Evolutionary conservation across 345 rosid species (phyloP), one percentile per base, ranked within the genome.

Genomic region (Aethionema arabicum): DNA sequence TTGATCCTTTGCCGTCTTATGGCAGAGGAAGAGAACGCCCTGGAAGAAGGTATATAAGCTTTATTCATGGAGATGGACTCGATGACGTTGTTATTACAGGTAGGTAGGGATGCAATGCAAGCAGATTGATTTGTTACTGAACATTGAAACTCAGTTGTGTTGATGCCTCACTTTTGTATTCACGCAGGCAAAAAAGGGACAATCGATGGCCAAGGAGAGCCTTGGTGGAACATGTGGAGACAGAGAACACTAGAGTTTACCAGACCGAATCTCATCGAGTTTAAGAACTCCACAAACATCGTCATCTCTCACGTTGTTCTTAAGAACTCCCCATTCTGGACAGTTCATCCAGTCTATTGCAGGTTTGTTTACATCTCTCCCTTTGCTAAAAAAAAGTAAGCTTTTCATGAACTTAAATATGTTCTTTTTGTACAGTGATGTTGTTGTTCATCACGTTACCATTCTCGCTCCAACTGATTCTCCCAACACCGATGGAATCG

Each of bases 201-300:
- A 15, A 84, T 91, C 63, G 96, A 88, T 67, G 98, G 98, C 44
- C 95, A 77, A 77, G 98, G 98, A 81, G 86, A 66, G 51, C 70
- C 90, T 40, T 91, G 98, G 96, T 88, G 98, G 98, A 70, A 80
- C 77, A 85, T 88, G 95, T 91, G 95, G 90, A 88, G 95, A 76
- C 76, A 77, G 74, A 66, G 95, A 73, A 86, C 83, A 56, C 88
- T 91, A 36, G 69, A 69, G 49, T 88, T 74, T 68, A 88, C 98
- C 4, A 79, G 98, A 70, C 98, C 96, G 3, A 81, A 80, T 73
- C 85, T 88, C 13, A 30, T 91, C 32, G 98, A 91, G 51, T 77
- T 91, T 43, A 66, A 81, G 52, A 83, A 88, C 73, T 88, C 98
- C 12, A 80, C 35, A 40, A 57, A 68, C 70, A 88, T 91, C 49